Base-by-base conservation (phyloP, 225 moss, liverwort and hornwort genomes). In the Physcomitrium patens region DNA sequence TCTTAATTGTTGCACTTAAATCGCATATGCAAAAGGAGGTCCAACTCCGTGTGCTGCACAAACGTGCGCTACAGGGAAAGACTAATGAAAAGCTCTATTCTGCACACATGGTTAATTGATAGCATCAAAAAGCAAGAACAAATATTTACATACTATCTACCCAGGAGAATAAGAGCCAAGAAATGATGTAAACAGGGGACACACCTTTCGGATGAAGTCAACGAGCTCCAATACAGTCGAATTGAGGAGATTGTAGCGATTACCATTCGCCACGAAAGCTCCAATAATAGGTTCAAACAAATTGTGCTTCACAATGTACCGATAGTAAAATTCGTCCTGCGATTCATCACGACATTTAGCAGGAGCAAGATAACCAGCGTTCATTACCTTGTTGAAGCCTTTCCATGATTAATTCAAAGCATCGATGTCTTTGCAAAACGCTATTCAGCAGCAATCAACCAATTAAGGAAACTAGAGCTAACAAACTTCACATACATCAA, bases 251-350 rank as follows among this genome's bases (percentile, higher is more conserved):
- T 99, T 95, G 83, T 99, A 99, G 69, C 99, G 95, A 72, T 83
- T 95, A 28, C 99, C 99, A 72, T 99, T 99, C 23, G 91, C 89
- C 80, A 93, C 72, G 76, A 99, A 99, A 46, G 93, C 85, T 74
- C 87, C 88, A 85, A 99, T 89, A 64, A 99, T 90, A 71, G 95
- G 87, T 83, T 95, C 91, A 86, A 99, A 99, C 47, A 89, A 85
- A 83, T 95, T 99, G 84, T 99, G 93, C 83, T 95, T 99, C 52
- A 95, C 93, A 79, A 99, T 89, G 68, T 99, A 91, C 67, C 93
- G 91, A 65, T 83, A 88, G 85, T 99, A 99, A 67, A 99, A 99
- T 66, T 99, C 99, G 78, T 99, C 99, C 99, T 99, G 91, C 80
- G 84, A 16, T 75, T 68, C 48, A 73, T 65, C 77, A 60, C 67